Base-by-base conservation (phyloP, 345 rosid genomes). In the Eucalyptus tenuipes region DNA sequence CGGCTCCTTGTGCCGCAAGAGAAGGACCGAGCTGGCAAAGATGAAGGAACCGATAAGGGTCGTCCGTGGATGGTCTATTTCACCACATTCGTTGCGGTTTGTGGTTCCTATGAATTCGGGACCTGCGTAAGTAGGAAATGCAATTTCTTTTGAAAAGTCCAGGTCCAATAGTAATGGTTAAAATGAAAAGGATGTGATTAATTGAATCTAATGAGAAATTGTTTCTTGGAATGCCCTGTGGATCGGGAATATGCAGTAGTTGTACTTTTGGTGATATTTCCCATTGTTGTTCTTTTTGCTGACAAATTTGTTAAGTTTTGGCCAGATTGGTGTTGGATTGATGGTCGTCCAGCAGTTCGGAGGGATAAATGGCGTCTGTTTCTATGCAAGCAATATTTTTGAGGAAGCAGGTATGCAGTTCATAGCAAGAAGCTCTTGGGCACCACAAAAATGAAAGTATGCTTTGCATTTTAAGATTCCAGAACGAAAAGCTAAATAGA, bases 341-440 rank as follows among this genome's bases (percentile, higher is more conserved):
- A 96, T 96, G 99, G 93, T 95, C 71, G 90, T 92, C 92, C 99
- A 97, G 90, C 99, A 97, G 92, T 95, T 96, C 88, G 99, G 99
- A 82, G 99, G 99, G 91, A 96, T 96, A 90, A 96, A 97, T 12
- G 99, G 97, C 81, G 90, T 96, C 88, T 94, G 97, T 92, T 96
- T 98, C 89, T 96, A 96, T 88, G 88, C 90, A 55, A 93, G 96
- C 95, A 87, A 94, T 68, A 96, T 95, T 88, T 95, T 96, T 37
- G 97, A 93, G 92, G 92, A 94, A 88, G 98, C 99, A 94, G 99
- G 99, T 97, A 91, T 20, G 47, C 0, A 75, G 82, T 44, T 71
- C 82, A 71, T 18, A 71, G 45, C 82, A 75, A 75, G 82, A 75
- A 37, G 82, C 45, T 75, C 82, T 10, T 71, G 7, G 3, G 27